Conservation (phyloP, 495 filamentous ascomycete species). For the Rostrohypoxylon terebratum region DNA sequence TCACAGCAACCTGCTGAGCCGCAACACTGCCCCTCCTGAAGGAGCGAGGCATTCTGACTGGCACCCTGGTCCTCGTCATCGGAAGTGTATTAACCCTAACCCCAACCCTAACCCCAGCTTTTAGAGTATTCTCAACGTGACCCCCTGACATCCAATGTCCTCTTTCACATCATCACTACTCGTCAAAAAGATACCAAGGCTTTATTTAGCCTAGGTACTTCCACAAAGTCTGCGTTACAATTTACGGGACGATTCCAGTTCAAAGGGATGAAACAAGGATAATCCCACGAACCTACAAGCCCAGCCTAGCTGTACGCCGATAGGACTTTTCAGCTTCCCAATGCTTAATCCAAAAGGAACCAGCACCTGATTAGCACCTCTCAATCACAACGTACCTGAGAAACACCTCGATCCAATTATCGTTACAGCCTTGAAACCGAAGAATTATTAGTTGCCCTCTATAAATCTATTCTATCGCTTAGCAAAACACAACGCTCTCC, state of each 20-base stretch:
- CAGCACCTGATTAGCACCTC: background rate
- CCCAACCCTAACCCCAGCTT: background rate
- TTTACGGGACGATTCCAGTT: background rate
- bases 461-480: slow-evolving; percentile 29
- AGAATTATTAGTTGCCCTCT: slow-evolving; percentile 22
- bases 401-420: background rate
- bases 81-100: background rate
- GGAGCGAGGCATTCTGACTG: slow-evolving; percentile 4
- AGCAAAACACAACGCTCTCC: background rate
- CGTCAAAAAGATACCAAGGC: background rate
- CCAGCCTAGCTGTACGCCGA: background rate
- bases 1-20: slow-evolving; percentile 3
- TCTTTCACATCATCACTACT: background rate
- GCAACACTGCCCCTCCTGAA: slow-evolving; percentile 14
- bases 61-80: background rate
- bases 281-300: background rate
- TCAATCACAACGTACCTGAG: background rate
- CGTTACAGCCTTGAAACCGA: background rate
- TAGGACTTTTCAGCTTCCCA: background rate
- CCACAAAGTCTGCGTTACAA: background rate
- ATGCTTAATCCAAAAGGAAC: background rate
- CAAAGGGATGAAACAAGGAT: background rate
- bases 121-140: background rate
- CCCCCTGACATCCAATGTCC: background rate
- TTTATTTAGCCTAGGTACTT: background rate